phyloP scores from a whole-genome alignment of 306 rosid species.

The Calophaca sinica region DNA sequence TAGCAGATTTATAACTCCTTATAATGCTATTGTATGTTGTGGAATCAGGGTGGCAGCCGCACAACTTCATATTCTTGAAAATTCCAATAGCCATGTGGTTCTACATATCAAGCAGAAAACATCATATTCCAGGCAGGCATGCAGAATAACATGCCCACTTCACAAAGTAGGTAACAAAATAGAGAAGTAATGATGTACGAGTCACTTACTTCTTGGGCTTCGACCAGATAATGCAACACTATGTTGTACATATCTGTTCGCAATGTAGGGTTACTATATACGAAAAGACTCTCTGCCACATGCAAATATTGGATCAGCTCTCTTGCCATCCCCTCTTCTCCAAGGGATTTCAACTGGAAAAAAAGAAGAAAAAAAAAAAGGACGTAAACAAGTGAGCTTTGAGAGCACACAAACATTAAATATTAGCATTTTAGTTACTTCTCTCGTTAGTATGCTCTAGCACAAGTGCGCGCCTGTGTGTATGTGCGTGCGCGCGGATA shows the following conservation, averaged over 20 bases:
- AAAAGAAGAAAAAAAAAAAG: slow-evolving; percentile 30
- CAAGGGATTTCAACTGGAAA: slow-evolving; percentile 75
- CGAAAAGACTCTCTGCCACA: slow-evolving; percentile 74
- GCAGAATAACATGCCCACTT: slow-evolving; percentile 29
- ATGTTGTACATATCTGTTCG: slow-evolving; percentile 64
- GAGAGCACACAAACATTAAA: slow-evolving; percentile 28
- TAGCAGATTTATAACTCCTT: slow-evolving; percentile 73
- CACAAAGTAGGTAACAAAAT: slow-evolving; percentile 43
- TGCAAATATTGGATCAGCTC: slow-evolving; percentile 71
- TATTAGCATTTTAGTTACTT: slow-evolving; percentile 17
- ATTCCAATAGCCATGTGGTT: slow-evolving; percentile 62
- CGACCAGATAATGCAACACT: slow-evolving; percentile 72
- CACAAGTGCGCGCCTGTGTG: not conserved
- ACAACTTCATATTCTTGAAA: slow-evolving; percentile 72
- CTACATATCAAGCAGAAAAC: slow-evolving; percentile 64
- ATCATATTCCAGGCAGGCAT: slow-evolving; percentile 41
- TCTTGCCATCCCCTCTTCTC: slow-evolving; percentile 79
- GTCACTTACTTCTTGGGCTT: slow-evolving; percentile 70
- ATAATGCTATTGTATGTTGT: slow-evolving; percentile 64
- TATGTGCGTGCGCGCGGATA: not conserved
- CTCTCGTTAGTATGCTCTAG: slow-evolving; percentile 19
- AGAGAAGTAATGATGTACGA: slow-evolving; percentile 41
- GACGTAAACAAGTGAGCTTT: slow-evolving; percentile 33
- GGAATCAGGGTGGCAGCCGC: slow-evolving; percentile 61
- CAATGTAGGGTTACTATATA: slow-evolving; percentile 52